Percentiles rank a stretch among this genome's conserved stretches.
Evolutionary conservation across 2,329 filamentous ascomycete genomes (phyloP).

Genomic region (Fusarium anthophilum): DNA sequence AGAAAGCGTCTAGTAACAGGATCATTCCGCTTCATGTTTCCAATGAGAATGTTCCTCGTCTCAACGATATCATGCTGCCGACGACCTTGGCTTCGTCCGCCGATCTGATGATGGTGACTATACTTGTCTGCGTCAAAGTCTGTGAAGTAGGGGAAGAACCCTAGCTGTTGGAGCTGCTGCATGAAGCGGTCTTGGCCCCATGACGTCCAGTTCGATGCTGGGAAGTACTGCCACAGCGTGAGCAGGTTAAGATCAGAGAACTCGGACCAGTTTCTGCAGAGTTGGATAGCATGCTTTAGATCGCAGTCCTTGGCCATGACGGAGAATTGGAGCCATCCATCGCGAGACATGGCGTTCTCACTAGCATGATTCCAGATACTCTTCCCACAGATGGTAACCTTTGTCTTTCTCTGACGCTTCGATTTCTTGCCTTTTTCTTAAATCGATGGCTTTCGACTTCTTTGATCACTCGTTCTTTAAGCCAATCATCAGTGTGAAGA

Average conservation of each 20-base stretch:
- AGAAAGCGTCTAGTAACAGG: conserved; percentile 42
- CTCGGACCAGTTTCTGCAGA: conserved; percentile 46
- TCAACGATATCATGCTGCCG: conserved; percentile 42
- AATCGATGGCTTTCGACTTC: not conserved
- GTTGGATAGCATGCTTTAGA: conserved; percentile 41
- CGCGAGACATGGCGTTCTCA: conserved; percentile 44
- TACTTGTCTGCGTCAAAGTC: conserved; percentile 36
- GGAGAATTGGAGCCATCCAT: conserved; percentile 47
- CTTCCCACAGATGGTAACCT: conserved; percentile 40
- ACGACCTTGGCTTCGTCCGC: conserved; percentile 30
- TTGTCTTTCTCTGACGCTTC: conserved; percentile 30
- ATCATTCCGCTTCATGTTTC: conserved; percentile 44
- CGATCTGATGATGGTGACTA: conserved; percentile 29
- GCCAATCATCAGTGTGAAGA: conserved; percentile 39
- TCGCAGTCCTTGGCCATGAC: conserved; percentile 44
- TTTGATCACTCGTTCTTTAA: conserved; percentile 16
- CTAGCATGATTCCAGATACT: conserved; percentile 45
- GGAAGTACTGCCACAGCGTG: conserved; percentile 41
- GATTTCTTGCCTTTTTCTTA: conserved; percentile 8
- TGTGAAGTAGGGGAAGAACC: conserved; percentile 43
- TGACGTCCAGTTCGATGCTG: conserved; percentile 41
- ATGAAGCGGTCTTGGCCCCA: conserved; percentile 37
- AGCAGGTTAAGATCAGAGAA: conserved; percentile 42
- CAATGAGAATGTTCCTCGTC: conserved; percentile 41
- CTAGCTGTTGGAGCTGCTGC: conserved; percentile 41